Base-by-base conservation (phyloP, 345 rosid genomes). In the Limnanthes douglasii region DNA sequence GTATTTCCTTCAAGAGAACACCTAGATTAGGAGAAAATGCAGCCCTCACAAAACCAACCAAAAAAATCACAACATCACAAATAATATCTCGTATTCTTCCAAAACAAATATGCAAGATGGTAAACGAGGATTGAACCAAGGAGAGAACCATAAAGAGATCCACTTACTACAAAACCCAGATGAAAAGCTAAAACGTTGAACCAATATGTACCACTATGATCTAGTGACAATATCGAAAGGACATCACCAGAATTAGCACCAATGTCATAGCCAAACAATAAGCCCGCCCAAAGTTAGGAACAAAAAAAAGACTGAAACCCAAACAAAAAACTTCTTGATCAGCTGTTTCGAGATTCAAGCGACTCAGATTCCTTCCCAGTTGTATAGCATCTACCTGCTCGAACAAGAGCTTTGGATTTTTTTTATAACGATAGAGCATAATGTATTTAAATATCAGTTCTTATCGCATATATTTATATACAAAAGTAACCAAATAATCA, bases 231-330 rank as follows among this genome's bases (percentile, higher is more conserved):
- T 18, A 57, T 31, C 15, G 94, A 83, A 62, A 90, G 34, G 17
- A 94, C 41, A 41, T 93, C 95, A 36, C 98, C 95, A 6, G 94
- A 83, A 21, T 90, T 90, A 28, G 98, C 97, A 36, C 95, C 97
- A 53, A 88, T 88, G 61, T 88, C 97, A 57, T 88, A 83, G 11
- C 97, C 97, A 36, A 88, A 83, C 38, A 83, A 70, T 34, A 88
- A 48, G 19, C 93, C 97, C 42, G 86, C 95, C 48, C 79, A 54
- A 18, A 93, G 93, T 18, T 95, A 95, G 56, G 79, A 88, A 88
- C 97, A 95, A 95, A 4, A 79, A 56, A 44, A 83, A 53, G 30
- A 88, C 90, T 34, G 95, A 88, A 41, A 78, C 28, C 97, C 93
- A 88, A 32, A 80, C n/a, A 52, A 72, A 88, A 88, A 2, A 51